Evolutionary conservation across 148 eudicot species (phyloP).

Genomic region (Beta vulgaris): DNA sequence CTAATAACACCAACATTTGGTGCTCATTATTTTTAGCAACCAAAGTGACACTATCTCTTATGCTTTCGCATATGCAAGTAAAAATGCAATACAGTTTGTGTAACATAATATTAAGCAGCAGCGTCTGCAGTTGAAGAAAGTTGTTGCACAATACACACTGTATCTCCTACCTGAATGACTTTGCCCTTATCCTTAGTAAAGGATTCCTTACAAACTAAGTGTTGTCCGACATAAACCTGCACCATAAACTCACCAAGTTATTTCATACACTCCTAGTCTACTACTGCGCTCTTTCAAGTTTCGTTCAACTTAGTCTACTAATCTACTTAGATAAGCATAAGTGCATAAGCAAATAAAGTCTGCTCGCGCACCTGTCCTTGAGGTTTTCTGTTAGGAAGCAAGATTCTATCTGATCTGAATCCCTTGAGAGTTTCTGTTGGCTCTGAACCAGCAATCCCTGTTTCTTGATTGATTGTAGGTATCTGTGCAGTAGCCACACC

Average conservation of each 20-base stretch:
- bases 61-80: background rate
- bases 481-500: conserved; percentile 36
- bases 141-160: conserved; percentile 46
- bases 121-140: conserved; percentile 64
- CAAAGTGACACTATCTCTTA: background rate
- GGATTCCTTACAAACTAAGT: conserved; percentile 64
- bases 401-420: conserved; percentile 64
- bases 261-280: background rate
- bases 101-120: conserved; percentile 39
- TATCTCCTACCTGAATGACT: conserved; percentile 68
- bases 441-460: conserved; percentile 55
- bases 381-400: conserved; percentile 60
- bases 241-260: conserved; percentile 6
- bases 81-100: background rate
- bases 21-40: conserved; percentile 10
- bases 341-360: background rate
- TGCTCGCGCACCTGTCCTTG: conserved; percentile 53
- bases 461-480: conserved; percentile 76
- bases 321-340: background rate
- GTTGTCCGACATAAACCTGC: conserved; percentile 89
- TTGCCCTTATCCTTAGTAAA: conserved; percentile 40
- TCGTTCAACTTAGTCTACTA: no score
- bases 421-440: conserved; percentile 48
- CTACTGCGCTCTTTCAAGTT: no score
- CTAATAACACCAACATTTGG: background rate